Percentiles rank a stretch among this genome's conserved stretches.
These are phyloP conservation scores for Phytopythium montanum DNA, from an alignment of 352 stramenopile genomes.

Conservation along the genomic window DNA sequence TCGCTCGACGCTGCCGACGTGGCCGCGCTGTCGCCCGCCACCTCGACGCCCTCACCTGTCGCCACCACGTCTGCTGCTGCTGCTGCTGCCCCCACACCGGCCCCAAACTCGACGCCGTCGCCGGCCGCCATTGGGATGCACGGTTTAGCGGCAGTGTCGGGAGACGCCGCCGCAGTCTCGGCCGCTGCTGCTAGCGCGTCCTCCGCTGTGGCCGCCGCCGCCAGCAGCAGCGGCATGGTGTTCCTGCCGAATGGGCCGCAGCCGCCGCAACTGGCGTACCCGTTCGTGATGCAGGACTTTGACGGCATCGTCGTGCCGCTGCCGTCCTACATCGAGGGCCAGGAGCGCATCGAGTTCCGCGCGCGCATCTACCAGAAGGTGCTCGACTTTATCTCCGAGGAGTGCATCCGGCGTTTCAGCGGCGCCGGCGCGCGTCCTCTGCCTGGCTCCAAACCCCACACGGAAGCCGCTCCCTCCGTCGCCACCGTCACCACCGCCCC, in stretches of 20 bases:
- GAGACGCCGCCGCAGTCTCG: not conserved
- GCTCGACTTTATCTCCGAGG: constrained; percentile 79
- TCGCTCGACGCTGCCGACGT: constrained; percentile 5
- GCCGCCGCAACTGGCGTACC: constrained; percentile 44
- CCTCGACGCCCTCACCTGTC: not conserved
- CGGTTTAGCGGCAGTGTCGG: not conserved
- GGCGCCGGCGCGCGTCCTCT: constrained; percentile 16
- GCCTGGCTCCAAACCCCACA: not conserved
- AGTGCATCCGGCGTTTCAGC: constrained; percentile 57
- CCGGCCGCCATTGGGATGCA: constrained; percentile 7
- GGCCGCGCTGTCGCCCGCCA: constrained; percentile 1
- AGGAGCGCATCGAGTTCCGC: constrained; percentile 72
- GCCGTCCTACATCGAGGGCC: constrained; percentile 67
- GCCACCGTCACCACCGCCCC: not conserved
- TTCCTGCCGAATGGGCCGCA: constrained; percentile 47
- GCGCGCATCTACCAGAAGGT: constrained; percentile 82
- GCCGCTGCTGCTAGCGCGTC: not conserved
- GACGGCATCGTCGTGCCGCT: constrained; percentile 77
- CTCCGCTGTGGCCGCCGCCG: not conserved
- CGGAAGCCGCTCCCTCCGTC: not conserved
- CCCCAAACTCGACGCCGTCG: not conserved
- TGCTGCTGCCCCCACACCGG: not conserved
- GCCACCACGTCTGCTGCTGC: not conserved
- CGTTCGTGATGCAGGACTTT: constrained; percentile 67
- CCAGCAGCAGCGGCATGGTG: constrained; percentile 21